phyloP scores from a whole-genome alignment of 768 basidiomycete species.

The Boletus subcaerulescens region DNA sequence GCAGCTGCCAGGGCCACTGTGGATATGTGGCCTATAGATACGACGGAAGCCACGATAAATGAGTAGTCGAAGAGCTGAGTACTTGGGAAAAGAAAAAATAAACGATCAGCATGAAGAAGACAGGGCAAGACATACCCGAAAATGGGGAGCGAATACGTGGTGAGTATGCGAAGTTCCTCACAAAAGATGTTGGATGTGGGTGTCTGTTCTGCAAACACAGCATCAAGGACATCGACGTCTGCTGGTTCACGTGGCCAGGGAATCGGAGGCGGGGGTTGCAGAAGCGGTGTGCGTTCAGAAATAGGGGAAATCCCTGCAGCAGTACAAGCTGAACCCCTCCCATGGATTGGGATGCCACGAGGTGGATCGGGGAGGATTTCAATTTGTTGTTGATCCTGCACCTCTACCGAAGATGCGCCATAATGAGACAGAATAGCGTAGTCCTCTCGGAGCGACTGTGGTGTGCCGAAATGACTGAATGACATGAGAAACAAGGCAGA shows the following conservation, averaged over 20 bases:
- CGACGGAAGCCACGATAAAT: constrained; percentile 76
- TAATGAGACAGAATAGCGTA: constrained; percentile 60
- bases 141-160: constrained; percentile 67
- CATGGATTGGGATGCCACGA: constrained; percentile 17
- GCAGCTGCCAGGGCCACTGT: constrained; percentile 87
- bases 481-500: constrained; percentile 9
- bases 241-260: constrained; percentile 55
- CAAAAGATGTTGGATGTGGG: constrained; percentile 38
- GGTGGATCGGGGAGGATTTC: constrained; percentile 15
- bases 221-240: constrained; percentile 23
- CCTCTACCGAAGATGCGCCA: constrained; percentile 30
- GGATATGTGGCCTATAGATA: constrained; percentile 89
- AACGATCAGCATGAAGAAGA: constrained; percentile 3
- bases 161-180: constrained; percentile 59
- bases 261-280: constrained; percentile 44
- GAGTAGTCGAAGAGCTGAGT: constrained; percentile 84
- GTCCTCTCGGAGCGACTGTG: constrained; percentile 57
- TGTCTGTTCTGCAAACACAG: constrained; percentile 14
- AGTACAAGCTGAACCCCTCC: neutral
- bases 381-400: neutral
- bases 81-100: constrained; percentile 33
- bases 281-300: constrained; percentile 57
- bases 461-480: constrained; percentile 13
- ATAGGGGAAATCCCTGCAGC: neutral
- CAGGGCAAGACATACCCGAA: constrained; percentile 53